Evolutionary conservation across 805 yeast genomes (phyloP).

Genomic region (Schwanniomyces yamadae): DNA sequence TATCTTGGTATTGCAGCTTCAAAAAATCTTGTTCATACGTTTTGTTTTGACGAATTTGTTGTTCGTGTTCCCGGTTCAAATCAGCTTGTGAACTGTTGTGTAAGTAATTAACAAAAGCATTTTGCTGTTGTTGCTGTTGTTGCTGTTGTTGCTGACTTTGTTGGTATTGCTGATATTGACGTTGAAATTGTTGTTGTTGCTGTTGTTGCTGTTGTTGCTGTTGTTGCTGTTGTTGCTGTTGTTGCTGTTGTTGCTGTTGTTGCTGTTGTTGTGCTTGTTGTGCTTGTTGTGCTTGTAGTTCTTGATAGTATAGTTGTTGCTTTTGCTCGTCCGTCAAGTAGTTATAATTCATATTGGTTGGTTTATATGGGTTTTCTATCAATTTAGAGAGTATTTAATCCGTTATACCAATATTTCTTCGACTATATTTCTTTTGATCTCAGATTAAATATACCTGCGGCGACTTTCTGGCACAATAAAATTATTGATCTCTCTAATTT

Average conservation of each 20-base stretch:
- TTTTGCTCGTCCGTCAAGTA: slow-evolving; percentile 30
- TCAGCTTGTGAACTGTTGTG: slow-evolving; percentile 1
- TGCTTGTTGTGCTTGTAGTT: slow-evolving; percentile 18
- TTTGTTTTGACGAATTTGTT: neutral
- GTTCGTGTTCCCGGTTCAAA: neutral
- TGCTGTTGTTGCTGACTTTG: slow-evolving; percentile 12
- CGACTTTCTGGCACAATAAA: too few relatives aligned
- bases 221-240: slow-evolving; percentile 13
- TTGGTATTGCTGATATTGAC: slow-evolving; percentile 10
- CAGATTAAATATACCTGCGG: too few relatives aligned
- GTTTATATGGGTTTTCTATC: too few relatives aligned
- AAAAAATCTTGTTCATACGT: slow-evolving; percentile 4
- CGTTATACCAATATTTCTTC: too few relatives aligned
- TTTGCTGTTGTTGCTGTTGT: slow-evolving; percentile 10
- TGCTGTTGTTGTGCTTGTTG: slow-evolving; percentile 15
- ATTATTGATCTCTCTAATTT: too few relatives aligned
- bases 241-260: slow-evolving; percentile 9
- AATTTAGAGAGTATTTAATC: too few relatives aligned
- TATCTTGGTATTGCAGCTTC: slow-evolving; percentile 1
- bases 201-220: slow-evolving; percentile 18
- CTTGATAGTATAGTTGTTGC: slow-evolving; percentile 28
- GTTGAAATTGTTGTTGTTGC: slow-evolving; percentile 14
- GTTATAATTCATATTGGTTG: slow-evolving; percentile 29
- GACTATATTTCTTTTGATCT: too few relatives aligned
- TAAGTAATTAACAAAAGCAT: slow-evolving; percentile 1